Evolutionary conservation across 129 eudicot genomes (phyloP), one percentile per base, ranked within the genome.

Genomic region (Artemisia argyi): DNA sequence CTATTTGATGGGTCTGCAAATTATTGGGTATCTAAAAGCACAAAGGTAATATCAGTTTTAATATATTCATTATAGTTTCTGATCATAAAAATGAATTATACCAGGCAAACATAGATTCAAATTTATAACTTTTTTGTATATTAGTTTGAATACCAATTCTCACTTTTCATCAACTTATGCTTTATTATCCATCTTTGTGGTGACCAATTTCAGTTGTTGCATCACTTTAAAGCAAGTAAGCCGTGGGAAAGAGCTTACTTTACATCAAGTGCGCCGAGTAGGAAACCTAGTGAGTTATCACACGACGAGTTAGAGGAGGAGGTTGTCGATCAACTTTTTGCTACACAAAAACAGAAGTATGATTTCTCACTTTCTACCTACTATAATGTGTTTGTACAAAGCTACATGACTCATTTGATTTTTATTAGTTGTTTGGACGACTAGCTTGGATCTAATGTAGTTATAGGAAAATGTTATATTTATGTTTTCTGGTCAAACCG

Each of bases 191-290:
- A 9, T 42, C 32, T 61, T 60, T 71, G 44, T 10, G 15, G 10
- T 71, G 44, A 19, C 65, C 48, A 30, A 26, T 76, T 61, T 77
- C 88, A 93, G 97, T 81, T 93, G 16, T 80, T 93, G 79, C 65
- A 54, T 13, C 11, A 68, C 53, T 89, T 75, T 17, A 80, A 68
- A 80, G 83, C 51, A 69, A 85, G 88, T 74, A 63, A 59, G 30
- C 95, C 96, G 2, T 89, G 98, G 98, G 48, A 16, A 14, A 84
- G 80, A 60, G 56, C 53, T 19, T 20, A 71, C 69, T 55, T 87
- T 61, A 76, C 84, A 26, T 79, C 86, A 68, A 35, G 44, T 26
- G 73, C 72, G 1, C 52, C 61, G 18, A 78, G 30, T 11, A 85
- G 42, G 73, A 83, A 78, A 65, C 98, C 90, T 19, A 74, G 72